Conservation (phyloP, 73 alveolate species). For the Paramecium tetraurelia region DNA sequence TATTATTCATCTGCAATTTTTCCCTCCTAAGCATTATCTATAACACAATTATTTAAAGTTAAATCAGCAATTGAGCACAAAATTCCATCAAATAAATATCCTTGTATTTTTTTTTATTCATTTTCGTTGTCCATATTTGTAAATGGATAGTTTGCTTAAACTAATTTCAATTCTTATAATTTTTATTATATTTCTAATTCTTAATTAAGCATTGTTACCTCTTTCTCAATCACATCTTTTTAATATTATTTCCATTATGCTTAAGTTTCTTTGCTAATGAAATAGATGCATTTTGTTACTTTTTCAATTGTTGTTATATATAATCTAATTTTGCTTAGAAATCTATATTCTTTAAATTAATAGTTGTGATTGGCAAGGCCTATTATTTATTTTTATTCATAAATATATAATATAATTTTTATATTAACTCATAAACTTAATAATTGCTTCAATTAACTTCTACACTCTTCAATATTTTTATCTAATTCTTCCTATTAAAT, state of each 20-base stretch:
- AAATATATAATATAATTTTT: neutral
- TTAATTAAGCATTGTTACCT: neutral
- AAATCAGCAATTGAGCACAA: neutral
- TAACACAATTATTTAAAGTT: neutral
- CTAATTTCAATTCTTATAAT: neutral
- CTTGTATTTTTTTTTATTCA: neutral
- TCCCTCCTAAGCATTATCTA: neutral
- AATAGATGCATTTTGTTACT: neutral
- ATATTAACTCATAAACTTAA: neutral
- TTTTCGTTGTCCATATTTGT: neutral
- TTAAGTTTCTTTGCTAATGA: neutral
- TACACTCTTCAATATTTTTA: neutral
- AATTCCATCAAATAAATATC: neutral
- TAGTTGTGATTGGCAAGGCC: neutral
- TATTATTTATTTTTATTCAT: neutral
- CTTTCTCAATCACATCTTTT: neutral
- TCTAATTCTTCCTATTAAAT: slow-evolving; percentile 16
- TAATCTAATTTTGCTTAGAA: neutral
- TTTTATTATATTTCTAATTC: neutral
- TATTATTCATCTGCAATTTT: neutral
- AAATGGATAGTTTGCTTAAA: neutral
- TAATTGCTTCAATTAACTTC: neutral
- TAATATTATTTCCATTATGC: neutral
- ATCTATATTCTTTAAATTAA: neutral
- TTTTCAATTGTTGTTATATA: neutral